Evolutionary conservation across 2,329 filamentous ascomycete genomes (phyloP).

Genomic region (Pestalotiopsis sp.): DNA sequence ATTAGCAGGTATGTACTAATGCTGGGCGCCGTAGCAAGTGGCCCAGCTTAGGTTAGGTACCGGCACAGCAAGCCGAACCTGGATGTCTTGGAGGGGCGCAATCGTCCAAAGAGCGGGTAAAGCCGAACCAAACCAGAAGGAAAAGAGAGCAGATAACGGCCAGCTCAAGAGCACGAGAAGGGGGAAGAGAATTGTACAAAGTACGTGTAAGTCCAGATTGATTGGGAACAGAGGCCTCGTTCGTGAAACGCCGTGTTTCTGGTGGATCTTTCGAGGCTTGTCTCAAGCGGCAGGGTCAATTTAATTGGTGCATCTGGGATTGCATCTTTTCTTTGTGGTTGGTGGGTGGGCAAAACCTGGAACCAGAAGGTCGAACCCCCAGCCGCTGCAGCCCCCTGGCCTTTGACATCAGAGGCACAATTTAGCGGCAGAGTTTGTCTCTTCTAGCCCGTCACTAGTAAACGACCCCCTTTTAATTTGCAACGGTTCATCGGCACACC

Average conservation of each 20-base stretch:
- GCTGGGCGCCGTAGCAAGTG: background rate
- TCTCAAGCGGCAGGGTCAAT: background rate
- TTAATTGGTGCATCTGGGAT: slow-evolving; percentile 6
- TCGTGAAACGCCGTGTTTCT: slow-evolving; percentile 6
- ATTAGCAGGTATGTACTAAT: background rate
- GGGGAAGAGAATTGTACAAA: background rate
- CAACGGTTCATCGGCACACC: background rate
- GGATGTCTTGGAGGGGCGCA: background rate
- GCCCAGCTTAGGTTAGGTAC: background rate
- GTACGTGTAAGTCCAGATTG: background rate
- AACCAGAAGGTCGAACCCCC: slow-evolving; percentile 3
- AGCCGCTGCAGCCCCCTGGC: background rate
- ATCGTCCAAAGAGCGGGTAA: slow-evolving; percentile 1
- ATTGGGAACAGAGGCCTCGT: slow-evolving; percentile 1
- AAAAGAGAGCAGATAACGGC: background rate
- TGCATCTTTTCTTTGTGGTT: background rate
- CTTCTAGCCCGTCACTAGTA: slow-evolving; percentile 2
- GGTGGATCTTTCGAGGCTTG: background rate
- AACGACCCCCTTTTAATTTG: slow-evolving; percentile 1
- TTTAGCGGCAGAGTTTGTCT: slow-evolving; percentile 5
- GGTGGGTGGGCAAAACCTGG: slow-evolving; percentile 10
- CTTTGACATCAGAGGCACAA: slow-evolving; percentile 12
- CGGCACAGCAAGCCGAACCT: background rate
- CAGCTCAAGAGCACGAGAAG: background rate
- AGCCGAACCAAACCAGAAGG: background rate